Evolutionary conservation across 2,329 filamentous ascomycete genomes (phyloP).

Genomic region (Trichoderma lentiforme): DNA sequence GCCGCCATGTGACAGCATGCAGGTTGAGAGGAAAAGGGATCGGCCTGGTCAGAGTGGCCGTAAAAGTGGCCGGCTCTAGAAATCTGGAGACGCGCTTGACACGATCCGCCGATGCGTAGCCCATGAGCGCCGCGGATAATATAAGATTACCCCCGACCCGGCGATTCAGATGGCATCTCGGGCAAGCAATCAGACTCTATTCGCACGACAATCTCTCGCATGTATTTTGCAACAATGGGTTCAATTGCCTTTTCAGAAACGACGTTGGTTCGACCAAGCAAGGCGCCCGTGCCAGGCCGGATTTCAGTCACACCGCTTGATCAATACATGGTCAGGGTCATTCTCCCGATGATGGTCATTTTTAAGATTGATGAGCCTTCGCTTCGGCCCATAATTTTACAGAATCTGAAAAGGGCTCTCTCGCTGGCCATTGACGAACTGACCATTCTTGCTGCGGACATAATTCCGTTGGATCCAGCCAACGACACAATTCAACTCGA

Average conservation of each 20-base stretch:
- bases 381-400: conserved; percentile 14
- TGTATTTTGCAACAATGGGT: neutral
- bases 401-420: conserved; percentile 12
- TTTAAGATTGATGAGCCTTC: conserved; percentile 17
- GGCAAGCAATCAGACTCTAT: neutral
- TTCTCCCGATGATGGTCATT: conserved; percentile 18
- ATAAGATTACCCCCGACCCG: conserved; percentile 12
- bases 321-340: conserved; percentile 20
- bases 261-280: conserved; percentile 18
- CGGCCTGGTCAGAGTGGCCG: neutral
- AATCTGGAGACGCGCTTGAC: conserved; percentile 16
- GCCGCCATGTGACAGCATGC: conserved; percentile 11
- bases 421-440: conserved; percentile 16
- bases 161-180: neutral
- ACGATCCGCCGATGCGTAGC: conserved; percentile 3
- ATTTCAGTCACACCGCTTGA: conserved; percentile 17
- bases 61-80: conserved; percentile 2
- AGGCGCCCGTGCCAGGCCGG: conserved; percentile 13
- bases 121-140: conserved; percentile 6
- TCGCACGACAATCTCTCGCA: neutral
- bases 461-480: neutral
- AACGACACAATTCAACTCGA: conserved; percentile 14
- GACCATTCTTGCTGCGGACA: conserved; percentile 14
- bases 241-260: neutral
- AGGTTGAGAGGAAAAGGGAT: neutral